Base-by-base conservation (phyloP, 192 early-diverging fungal species). In the Lobosporangium transversale region DNA sequence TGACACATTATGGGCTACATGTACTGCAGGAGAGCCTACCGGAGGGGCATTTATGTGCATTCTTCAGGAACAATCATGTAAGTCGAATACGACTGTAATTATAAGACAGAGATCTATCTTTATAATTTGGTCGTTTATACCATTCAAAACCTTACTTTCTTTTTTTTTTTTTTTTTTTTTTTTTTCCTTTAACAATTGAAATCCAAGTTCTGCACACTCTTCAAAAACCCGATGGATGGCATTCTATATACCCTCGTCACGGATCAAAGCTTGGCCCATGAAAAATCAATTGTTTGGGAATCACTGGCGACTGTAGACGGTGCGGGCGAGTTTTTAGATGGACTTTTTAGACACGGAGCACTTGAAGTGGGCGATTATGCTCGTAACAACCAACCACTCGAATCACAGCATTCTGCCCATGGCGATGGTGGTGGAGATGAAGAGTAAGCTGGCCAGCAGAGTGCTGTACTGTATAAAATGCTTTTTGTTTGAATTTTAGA, bases 11-110 rank as follows among this genome's bases (percentile, higher is more conserved):
- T 58, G 95, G 97, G 3, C 82, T 97, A 47, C 79, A 80, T 29
- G 56, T 81, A n/a, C 84, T 97, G 30, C 65, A 80, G n/a, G 88
- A 87, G 15, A 71, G 80, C 48, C 73, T 95, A 26, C 88, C 87
- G 7, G 79, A 80, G 2, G 64, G 81, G 18, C 65, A 80, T 3
- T 71, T 96, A 14, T 84, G 85, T 47, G 94, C 96, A 42, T 78
- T 98, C 36, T 98, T 98, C 83, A 85, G 95, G 56, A 97, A 97
- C 80, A 98, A 98, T 76, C 96, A 98, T 59, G 86, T 83, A 81
- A 81, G 78, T 58, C 27, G 55, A 69, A 26, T 21, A 30, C 42
- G n/a, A 23, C 9, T 18, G 51, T 54, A 51, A 7, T 12, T 30
- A n/a, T 4, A 21, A 12, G 2, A 20, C 8, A 18, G 11, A 10